phyloP scores from a whole-genome alignment of 768 basidiomycete genomes.

The Clavulina sp. region DNA sequence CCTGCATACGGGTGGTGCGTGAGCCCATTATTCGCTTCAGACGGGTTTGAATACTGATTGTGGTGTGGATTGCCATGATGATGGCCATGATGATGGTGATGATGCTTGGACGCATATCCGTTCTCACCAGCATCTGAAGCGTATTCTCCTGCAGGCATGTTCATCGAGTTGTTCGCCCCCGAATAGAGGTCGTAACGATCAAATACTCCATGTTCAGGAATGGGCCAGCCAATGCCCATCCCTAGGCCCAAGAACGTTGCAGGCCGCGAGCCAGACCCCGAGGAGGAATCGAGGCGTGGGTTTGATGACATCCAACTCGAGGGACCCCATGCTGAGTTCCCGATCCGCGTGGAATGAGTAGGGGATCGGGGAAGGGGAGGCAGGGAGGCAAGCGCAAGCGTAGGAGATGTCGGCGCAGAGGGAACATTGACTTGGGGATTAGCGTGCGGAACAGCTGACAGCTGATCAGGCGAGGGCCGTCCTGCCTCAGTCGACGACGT shows the following conservation, averaged over 20 bases:
- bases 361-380: constrained; percentile 6
- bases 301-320: constrained; percentile 10
- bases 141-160: constrained; percentile 11
- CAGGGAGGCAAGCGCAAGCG: constrained; percentile 6
- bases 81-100: constrained; percentile 1
- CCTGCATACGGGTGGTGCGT: constrained; percentile 13
- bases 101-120: constrained; percentile 3
- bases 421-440: too few relatives aligned
- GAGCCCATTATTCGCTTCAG: constrained; percentile 7
- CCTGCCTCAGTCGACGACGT: too few relatives aligned
- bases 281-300: constrained; percentile 2
- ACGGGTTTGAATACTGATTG: constrained; percentile 4
- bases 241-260: too few relatives aligned
- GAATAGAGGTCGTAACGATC: constrained; percentile 13
- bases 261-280: neutral
- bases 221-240: neutral
- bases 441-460: too few relatives aligned
- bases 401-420: constrained; percentile 6
- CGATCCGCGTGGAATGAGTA: constrained; percentile 2
- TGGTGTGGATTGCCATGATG: constrained; percentile 3
- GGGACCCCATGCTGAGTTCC: constrained; percentile 12
- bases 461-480: too few relatives aligned
- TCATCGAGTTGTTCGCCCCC: too few relatives aligned
- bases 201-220: constrained; percentile 9
- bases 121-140: constrained; percentile 10